phyloP scores from a whole-genome alignment of 2,329 filamentous ascomycete species.

The Alternaria brassicae region DNA sequence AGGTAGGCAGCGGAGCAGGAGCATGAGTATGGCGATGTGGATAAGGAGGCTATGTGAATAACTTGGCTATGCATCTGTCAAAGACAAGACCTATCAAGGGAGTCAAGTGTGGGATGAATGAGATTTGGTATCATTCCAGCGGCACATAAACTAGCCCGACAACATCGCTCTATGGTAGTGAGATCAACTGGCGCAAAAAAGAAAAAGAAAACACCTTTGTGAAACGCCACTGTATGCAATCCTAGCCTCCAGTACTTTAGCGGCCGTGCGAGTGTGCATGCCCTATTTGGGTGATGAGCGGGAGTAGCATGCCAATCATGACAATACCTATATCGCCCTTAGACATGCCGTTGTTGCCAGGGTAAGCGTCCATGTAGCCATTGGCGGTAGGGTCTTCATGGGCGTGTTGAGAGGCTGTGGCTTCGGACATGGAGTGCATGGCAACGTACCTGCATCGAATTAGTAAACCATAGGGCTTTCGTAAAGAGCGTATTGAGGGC shows the following conservation, averaged over 20 bases:
- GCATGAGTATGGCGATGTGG: not conserved
- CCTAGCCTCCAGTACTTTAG: not conserved
- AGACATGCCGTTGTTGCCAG: slow-evolving; percentile 58
- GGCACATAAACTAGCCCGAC: not conserved
- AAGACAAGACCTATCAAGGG: not conserved
- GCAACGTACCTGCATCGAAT: slow-evolving; percentile 77
- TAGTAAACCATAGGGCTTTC: not conserved
- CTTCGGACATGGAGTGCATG: slow-evolving; percentile 97
- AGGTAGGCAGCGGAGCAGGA: not conserved
- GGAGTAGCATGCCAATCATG: slow-evolving; percentile 78
- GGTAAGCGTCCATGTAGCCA: slow-evolving; percentile 62
- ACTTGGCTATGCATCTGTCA: too few relatives aligned
- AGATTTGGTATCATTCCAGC: slow-evolving; percentile 19
- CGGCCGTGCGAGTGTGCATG: slow-evolving; percentile 65
- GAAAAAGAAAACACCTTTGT: not conserved
- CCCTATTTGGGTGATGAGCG: slow-evolving; percentile 78
- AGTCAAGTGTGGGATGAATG: not conserved
- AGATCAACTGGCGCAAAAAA: not conserved
- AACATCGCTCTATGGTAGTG: not conserved
- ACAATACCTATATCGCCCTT: slow-evolving; percentile 65
- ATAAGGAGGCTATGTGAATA: not conserved
- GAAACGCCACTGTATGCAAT: slow-evolving; percentile 21
- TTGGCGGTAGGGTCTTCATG: slow-evolving; percentile 51
- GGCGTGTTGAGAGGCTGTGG: slow-evolving; percentile 49
- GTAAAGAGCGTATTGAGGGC: slow-evolving; percentile 48